Evolutionary conservation across 352 stramenopile species (phyloP), one percentile per base, ranked within the genome.

Genomic region (Saprolegnia diclina): DNA sequence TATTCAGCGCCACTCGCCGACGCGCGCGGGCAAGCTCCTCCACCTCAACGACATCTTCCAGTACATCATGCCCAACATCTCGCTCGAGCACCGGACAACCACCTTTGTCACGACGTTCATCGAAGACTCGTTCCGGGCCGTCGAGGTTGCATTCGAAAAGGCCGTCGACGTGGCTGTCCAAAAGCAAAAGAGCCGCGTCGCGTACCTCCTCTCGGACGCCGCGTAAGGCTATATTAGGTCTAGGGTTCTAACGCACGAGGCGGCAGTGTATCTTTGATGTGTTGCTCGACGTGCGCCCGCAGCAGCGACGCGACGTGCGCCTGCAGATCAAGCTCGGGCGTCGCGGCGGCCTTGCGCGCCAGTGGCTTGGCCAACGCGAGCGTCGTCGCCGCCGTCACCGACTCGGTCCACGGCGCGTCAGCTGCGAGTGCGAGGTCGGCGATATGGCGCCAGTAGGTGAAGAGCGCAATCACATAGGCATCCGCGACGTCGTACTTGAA

Each of bases 381-480:
- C 4, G 46, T 11, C 63, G 61, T 52, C 9, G 19, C 63, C 10
- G 22, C 42, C 26, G 29, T 35, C 18, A 61, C 14, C n/a, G n/a
- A 16, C 24, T 26, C 3, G 7, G 13, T 35, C 63, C 18, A 26
- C n/a, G 19, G 13, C 0, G 19, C 5, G 21, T 26, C 35, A 16
- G 24, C 7, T 6, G 11, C 29, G 13, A 48, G 13, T 7, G 35
- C 44, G 13, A 19, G 22, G 22, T 48, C 35, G 4, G 54, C 46
- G 7, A 90, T 76, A 61, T 88, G 75, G 13, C 71, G 67, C 63
- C 76, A 87, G 21, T 79, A 77, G 32, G 79, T 88, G 72, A 86
- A 90, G 19, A 79, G 73, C 0, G 86, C 86, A n/a, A 92, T 81
- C 6, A 94, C 77, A 73, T 92, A 94, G 24, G 86, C 81, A 64